Percentiles rank a stretch among this genome's conserved stretches.
These are phyloP conservation scores for Yarrowia keelungensis DNA, from an alignment of 805 yeast genomes.

Conservation along the genomic window DNA sequence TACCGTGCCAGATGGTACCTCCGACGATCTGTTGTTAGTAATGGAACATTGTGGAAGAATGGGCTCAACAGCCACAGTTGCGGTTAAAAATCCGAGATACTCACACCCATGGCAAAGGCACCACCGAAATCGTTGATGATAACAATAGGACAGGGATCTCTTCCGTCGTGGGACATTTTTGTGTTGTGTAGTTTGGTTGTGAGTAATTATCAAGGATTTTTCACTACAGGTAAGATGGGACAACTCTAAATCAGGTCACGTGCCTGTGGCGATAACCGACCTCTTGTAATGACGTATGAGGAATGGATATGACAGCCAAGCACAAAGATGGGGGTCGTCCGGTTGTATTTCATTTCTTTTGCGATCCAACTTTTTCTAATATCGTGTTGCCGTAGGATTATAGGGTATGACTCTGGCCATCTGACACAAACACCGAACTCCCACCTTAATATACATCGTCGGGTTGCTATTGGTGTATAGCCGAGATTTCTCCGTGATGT, in stretches of 20 bases:
- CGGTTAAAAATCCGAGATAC: conserved; percentile 40
- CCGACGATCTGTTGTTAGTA: conserved; percentile 66
- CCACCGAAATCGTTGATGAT: conserved; percentile 98
- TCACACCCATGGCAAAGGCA: conserved; percentile 97
- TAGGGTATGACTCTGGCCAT: too few relatives aligned
- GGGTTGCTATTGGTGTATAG: neutral
- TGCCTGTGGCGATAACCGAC: conserved; percentile 7
- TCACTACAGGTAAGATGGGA: conserved; percentile 35
- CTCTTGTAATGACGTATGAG: too few relatives aligned
- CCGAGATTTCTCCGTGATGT: conserved; percentile 1
- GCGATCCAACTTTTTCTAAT: too few relatives aligned
- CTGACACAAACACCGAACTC: too few relatives aligned
- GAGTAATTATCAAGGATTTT: conserved; percentile 33
- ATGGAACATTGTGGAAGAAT: conserved; percentile 21
- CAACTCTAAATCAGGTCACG: conserved; percentile 21
- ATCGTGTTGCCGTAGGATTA: too few relatives aligned
- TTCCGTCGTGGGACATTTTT: conserved; percentile 72
- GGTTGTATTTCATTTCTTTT: too few relatives aligned
- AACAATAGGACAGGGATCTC: conserved; percentile 99
- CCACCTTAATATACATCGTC: neutral
- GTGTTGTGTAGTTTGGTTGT: conserved; percentile 29
- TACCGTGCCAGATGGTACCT: conserved; percentile 98
- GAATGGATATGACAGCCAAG: too few relatives aligned
- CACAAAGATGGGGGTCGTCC: too few relatives aligned
- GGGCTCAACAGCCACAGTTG: neutral